A percentile compares a stretch with the other conserved stretches of the same genome.
Conservation (phyloP, 345 rosid genomes). For the Carallia brachiata region DNA sequence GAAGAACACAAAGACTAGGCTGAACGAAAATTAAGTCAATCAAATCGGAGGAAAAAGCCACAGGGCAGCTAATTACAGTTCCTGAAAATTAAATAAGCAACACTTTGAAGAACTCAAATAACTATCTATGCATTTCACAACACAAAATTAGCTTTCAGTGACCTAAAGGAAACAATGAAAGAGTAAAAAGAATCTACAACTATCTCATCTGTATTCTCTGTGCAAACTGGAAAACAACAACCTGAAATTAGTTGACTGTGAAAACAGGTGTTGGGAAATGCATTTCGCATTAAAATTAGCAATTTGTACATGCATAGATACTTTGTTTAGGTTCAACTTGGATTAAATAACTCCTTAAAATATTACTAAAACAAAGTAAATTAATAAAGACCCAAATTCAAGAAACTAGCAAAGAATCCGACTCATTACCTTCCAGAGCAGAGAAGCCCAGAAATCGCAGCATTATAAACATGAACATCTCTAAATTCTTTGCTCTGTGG, state of each 20-base stretch:
- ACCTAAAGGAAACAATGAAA: not conserved
- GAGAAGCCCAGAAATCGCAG: constrained; percentile 72
- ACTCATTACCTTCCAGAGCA: constrained; percentile 51
- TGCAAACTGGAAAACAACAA: too few relatives aligned
- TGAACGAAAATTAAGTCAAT: too few relatives aligned
- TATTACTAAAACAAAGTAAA: not conserved
- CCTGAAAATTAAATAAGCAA: not conserved
- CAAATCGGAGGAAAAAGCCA: not conserved
- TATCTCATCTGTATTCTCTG: too few relatives aligned
- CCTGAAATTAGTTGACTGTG: too few relatives aligned
- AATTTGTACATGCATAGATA: too few relatives aligned
- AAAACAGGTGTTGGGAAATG: too few relatives aligned
- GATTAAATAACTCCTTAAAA: not conserved
- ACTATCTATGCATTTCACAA: not conserved
- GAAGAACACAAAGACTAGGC: too few relatives aligned
- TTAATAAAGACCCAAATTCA: not conserved
- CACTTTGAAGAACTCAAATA: not conserved
- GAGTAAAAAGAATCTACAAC: too few relatives aligned
- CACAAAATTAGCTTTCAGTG: not conserved
- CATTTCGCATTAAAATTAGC: too few relatives aligned
- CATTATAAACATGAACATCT: constrained; percentile 71
- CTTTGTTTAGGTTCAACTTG: too few relatives aligned
- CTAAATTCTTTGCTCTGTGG: constrained; percentile 52
- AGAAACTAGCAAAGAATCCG: not conserved
- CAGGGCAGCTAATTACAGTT: not conserved